Evolutionary conservation across 192 early-diverging fungal species (phyloP).

Genomic region (Coemansia sp.): DNA sequence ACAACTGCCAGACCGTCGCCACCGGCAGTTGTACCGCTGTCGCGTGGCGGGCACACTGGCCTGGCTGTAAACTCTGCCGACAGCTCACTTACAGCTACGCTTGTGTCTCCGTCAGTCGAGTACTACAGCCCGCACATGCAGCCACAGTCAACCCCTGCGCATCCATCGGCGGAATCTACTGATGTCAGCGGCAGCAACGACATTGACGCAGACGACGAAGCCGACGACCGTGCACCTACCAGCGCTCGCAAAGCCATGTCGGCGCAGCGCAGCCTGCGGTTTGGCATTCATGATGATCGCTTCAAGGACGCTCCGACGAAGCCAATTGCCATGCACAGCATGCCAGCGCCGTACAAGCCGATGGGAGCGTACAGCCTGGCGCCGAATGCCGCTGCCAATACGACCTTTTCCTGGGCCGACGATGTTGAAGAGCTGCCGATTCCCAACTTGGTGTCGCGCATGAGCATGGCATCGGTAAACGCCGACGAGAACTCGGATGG

Average conservation of each 20-base stretch:
- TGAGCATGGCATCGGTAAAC: conserved; percentile 9
- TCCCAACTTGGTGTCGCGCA: conserved; percentile 19
- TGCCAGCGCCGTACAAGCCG: conserved; percentile 25
- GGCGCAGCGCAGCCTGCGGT: conserved; percentile 12
- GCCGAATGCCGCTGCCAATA: conserved; percentile 12
- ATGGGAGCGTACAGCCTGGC: conserved; percentile 5
- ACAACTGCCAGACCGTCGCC: conserved; percentile 4
- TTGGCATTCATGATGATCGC: conserved; percentile 2
- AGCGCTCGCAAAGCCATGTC: background rate
- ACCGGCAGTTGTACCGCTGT: conserved; percentile 15
- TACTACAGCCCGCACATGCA: conserved; percentile 38
- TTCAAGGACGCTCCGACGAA: background rate
- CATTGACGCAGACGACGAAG: conserved; percentile 45
- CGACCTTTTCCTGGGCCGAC: conserved; percentile 53
- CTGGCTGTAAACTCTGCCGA: conserved; percentile 30
- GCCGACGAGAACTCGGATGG: conserved; percentile 10
- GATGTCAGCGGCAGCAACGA: conserved; percentile 13
- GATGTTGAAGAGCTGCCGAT: conserved; percentile 53
- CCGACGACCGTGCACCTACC: conserved; percentile 7
- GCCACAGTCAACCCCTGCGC: background rate
- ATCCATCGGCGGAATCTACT: background rate
- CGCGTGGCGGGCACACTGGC: conserved; percentile 18
- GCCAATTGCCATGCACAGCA: conserved; percentile 33
- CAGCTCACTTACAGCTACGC: conserved; percentile 50
- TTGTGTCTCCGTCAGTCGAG: conserved; percentile 47